Percentiles rank a stretch among this genome's conserved stretches.
Conservation (phyloP, 177 flowering plant genomes). For the Vitis hybrid region DNA sequence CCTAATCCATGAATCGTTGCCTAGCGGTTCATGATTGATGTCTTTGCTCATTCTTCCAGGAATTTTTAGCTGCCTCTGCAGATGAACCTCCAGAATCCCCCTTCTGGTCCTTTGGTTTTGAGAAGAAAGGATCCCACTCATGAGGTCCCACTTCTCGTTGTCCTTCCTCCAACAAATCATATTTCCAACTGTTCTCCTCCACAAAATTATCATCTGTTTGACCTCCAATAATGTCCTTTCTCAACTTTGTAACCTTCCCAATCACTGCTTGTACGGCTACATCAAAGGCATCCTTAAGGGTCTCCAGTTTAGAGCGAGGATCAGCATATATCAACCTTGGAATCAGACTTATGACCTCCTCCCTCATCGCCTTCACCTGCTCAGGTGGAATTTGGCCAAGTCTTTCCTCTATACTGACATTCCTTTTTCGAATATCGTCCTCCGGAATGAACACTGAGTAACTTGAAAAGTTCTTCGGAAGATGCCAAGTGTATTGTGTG, state of each 20-base stretch:
- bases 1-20: constrained; percentile 7
- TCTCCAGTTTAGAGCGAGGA: constrained; percentile 83
- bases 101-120: constrained; percentile 70
- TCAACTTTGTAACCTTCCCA: constrained; percentile 72
- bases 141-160: constrained; percentile 74
- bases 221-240: constrained; percentile 76
- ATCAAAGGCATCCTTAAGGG: constrained; percentile 86
- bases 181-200: constrained; percentile 95
- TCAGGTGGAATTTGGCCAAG: constrained; percentile 62
- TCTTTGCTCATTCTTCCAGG: constrained; percentile 84
- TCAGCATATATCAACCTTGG: constrained; percentile 82
- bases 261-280: constrained; percentile 82
- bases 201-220: constrained; percentile 64
- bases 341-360: constrained; percentile 78
- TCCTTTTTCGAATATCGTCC: constrained; percentile 72
- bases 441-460: constrained; percentile 97
- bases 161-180: constrained; percentile 79
- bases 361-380: constrained; percentile 84
- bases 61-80: constrained; percentile 70
- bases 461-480: constrained; percentile 69
- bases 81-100: constrained; percentile 49
- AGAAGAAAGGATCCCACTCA: constrained; percentile 96
- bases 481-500: constrained; percentile 96
- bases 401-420: constrained; percentile 72
- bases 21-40: constrained; percentile 37